A percentile compares a stretch with the other conserved stretches of the same genome.
phyloP scores from a whole-genome alignment of 2,329 filamentous ascomycete genomes.

The Beauveria sp. region DNA sequence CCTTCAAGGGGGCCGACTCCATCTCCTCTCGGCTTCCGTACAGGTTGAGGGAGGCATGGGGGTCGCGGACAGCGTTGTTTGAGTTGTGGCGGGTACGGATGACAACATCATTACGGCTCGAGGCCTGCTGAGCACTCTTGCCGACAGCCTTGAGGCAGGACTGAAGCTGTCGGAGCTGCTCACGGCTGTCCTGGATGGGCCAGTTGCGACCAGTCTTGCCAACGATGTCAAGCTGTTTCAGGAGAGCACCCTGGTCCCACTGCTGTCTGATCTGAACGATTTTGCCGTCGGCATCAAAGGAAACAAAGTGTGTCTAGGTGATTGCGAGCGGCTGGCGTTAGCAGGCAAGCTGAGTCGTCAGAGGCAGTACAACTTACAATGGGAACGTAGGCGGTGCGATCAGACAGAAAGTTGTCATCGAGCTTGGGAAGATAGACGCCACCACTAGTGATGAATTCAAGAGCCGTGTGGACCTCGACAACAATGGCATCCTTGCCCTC shows the following conservation, averaged over 20 bases:
- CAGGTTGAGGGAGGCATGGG: conserved; percentile 64
- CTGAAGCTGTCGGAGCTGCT: conserved; percentile 72
- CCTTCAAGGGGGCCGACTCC: conserved; percentile 38
- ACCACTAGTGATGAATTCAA: conserved; percentile 76
- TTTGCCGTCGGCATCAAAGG: conserved; percentile 67
- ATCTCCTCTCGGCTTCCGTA: conserved; percentile 63
- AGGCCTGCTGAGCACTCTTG: conserved; percentile 23
- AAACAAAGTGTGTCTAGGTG: conserved; percentile 74
- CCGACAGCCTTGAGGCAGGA: conserved; percentile 47
- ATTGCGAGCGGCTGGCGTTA: neutral
- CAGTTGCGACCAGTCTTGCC: conserved; percentile 85
- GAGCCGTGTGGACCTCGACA: conserved; percentile 72
- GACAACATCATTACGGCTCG: conserved; percentile 29
- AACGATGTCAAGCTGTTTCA: conserved; percentile 92
- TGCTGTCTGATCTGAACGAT: conserved; percentile 82
- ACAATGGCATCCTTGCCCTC: conserved; percentile 67
- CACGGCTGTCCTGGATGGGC: conserved; percentile 83
- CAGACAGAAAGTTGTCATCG: conserved; percentile 89
- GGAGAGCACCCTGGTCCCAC: conserved; percentile 90
- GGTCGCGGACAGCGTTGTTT: conserved; percentile 50
- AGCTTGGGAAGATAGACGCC: conserved; percentile 81
- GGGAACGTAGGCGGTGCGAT: conserved; percentile 69
- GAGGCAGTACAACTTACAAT: conserved; percentile 54
- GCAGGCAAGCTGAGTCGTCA: neutral
- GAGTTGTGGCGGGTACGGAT: conserved; percentile 44